Base-by-base conservation (phyloP, 192 early-diverging fungal species). In the Allomyces macrogynus region DNA sequence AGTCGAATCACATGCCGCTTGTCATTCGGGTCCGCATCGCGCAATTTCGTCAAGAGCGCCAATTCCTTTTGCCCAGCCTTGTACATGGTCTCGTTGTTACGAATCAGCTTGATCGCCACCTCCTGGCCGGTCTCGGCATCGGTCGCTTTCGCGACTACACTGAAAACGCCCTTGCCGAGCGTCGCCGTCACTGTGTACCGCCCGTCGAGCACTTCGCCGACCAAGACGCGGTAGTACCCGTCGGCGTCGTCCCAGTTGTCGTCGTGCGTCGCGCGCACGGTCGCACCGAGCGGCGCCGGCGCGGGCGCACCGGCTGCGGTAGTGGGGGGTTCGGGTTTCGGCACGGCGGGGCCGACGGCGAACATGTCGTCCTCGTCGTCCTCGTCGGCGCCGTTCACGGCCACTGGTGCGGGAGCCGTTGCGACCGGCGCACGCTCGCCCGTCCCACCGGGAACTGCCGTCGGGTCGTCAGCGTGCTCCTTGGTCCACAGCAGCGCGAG, bases 181-280 rank as follows among this genome's bases (percentile, higher is more conserved):
- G 87, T 82, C 60, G 87, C 78, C 61, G 86, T 81, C 8, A 94
- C 88, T 67, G 88, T 76, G 66, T 97, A 98, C n/a, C 91, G 85
- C 14, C 75, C 80, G 67, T 91, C 86, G 57, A 95, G 71, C 1
- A 85, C 68, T 73, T 98, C 95, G 14, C 92, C 92, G 32, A 91
- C 78, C 60, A 91, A 82, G 57, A 85, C 80, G 84, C 91, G 83
- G 72, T 97, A 99, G 80, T 99, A 99, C 32, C 95, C 95, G 66
- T 99, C 95, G 11, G 84, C 78, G 68, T 99, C 95, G 73, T 98
- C 95, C 89, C 88, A 94, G 66, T 90, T 95, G 67, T 95, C 95
- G 40, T 80, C 75, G 1, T 90, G 71, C 10, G 76, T 78, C 24
- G 77, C 75, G 63, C 75, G 72, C 24, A 69, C 74, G 27, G 67